These are phyloP conservation scores for Mortierella antarctica DNA, from an alignment of 192 early-diverging fungal genomes.

Conservation along the genomic window DNA sequence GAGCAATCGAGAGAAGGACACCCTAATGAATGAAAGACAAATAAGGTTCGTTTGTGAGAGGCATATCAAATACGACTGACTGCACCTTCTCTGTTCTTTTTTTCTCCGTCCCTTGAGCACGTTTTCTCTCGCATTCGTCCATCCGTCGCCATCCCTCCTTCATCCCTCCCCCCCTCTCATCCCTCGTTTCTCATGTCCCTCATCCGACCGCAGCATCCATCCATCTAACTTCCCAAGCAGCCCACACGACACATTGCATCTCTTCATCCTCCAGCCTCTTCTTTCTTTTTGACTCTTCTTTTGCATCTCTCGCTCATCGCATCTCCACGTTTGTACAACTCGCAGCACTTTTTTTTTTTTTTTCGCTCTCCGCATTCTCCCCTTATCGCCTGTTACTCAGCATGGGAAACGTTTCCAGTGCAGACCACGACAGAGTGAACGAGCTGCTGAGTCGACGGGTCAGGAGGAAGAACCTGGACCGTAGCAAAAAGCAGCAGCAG, in stretches of 20 bases:
- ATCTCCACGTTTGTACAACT: not conserved
- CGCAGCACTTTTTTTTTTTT: not conserved
- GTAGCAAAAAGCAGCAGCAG: slow-evolving; percentile 21
- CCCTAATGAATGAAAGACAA: not conserved
- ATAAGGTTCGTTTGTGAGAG: not conserved
- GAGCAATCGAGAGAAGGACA: not conserved
- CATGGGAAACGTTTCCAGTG: slow-evolving; percentile 50
- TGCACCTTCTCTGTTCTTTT: not conserved
- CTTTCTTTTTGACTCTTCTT: not conserved
- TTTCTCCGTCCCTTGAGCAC: not conserved
- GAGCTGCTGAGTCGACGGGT: slow-evolving; percentile 36
- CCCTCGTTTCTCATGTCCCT: not conserved
- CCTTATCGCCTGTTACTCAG: not conserved
- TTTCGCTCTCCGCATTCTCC: not conserved
- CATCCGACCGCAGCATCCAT: not conserved
- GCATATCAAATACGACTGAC: not conserved
- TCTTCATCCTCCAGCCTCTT: not conserved
- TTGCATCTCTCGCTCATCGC: not conserved
- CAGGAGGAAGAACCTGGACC: slow-evolving; percentile 20
- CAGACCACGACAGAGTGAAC: slow-evolving; percentile 43
- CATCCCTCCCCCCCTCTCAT: not conserved
- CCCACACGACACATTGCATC: not conserved
- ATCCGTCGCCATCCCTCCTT: not conserved
- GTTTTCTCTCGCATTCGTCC: not conserved
- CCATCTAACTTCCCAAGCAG: not conserved